Conservation (phyloP, 2,329 filamentous ascomycete genomes). For the Ascochyta lentis region DNA sequence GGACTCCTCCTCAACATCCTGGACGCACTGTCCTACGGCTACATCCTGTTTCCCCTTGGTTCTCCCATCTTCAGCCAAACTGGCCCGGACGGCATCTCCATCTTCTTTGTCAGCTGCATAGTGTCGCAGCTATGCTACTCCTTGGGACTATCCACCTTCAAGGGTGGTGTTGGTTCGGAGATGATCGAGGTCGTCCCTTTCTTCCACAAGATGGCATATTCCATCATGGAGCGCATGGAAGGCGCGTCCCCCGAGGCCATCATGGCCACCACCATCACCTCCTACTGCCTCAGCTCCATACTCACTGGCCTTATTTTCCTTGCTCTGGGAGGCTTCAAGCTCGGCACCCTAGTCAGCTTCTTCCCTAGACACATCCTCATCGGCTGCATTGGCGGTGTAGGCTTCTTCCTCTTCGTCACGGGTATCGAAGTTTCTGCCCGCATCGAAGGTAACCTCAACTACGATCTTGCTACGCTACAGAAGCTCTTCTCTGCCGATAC, state of each 20-base stretch:
- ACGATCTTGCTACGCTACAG: constrained; percentile 76
- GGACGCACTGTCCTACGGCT: constrained; percentile 91
- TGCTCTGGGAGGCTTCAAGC: constrained; percentile 81
- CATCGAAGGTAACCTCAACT: constrained; percentile 83
- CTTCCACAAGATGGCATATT: constrained; percentile 97
- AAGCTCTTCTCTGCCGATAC: constrained; percentile 77
- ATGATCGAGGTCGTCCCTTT: constrained; percentile 99
- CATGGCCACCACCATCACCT: constrained; percentile 90
- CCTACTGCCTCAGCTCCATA: constrained; percentile 89
- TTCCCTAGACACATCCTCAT: constrained; percentile 96
- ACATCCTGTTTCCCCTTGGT: constrained; percentile 88
- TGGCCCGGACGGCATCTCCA: constrained; percentile 92
- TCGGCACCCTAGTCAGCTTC: constrained; percentile 94
- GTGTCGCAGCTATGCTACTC: constrained; percentile 92
- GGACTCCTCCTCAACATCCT: constrained; percentile 90
- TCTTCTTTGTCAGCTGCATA: constrained; percentile 98
- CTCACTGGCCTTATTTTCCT: constrained; percentile 93
- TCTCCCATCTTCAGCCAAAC: constrained; percentile 84
- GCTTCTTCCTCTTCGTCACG: constrained; percentile 91
- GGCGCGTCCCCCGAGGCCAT: constrained; percentile 83
- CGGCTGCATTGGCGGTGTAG: constrained; percentile 95
- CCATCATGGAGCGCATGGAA: constrained; percentile 80
- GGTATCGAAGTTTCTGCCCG: constrained; percentile 93
- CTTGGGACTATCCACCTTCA: constrained; percentile 82
- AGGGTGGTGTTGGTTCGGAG: constrained; percentile 90